Evolutionary conservation across 2,329 filamentous ascomycete species (phyloP).

Genomic region (Tolypocladium ovalisporum): DNA sequence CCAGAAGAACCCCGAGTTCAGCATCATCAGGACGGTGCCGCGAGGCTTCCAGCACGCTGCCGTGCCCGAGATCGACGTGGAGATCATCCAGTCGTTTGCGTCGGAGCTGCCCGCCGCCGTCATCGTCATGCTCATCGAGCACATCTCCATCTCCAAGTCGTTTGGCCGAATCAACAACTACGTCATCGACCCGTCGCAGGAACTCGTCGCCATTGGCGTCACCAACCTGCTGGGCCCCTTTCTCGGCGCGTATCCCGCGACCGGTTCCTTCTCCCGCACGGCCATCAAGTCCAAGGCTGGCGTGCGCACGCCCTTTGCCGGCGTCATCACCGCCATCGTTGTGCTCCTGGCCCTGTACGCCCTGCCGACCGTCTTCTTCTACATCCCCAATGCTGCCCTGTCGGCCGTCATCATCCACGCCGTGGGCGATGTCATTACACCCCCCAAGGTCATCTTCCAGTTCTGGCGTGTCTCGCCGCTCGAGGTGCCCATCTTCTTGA

Average conservation of each 20-base stretch:
- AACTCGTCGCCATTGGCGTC: slow-evolving; percentile 67
- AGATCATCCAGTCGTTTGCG: slow-evolving; percentile 52
- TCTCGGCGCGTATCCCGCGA: slow-evolving; percentile 73
- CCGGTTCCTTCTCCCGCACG: slow-evolving; percentile 81
- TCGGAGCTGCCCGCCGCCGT: slow-evolving; percentile 60
- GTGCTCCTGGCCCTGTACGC: slow-evolving; percentile 80
- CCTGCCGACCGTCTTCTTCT: slow-evolving; percentile 74
- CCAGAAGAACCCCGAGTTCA: slow-evolving; percentile 45
- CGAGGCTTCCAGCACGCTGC: slow-evolving; percentile 64
- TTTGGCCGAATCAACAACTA: slow-evolving; percentile 77
- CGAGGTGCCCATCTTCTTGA: slow-evolving; percentile 76
- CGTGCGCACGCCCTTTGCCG: slow-evolving; percentile 76
- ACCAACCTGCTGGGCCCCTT: slow-evolving; percentile 68
- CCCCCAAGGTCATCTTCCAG: slow-evolving; percentile 72
- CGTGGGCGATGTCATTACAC: slow-evolving; percentile 74
- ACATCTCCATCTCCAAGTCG: slow-evolving; percentile 75
- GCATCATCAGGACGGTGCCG: slow-evolving; percentile 57
- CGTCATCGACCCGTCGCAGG: slow-evolving; percentile 68
- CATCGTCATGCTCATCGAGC: slow-evolving; percentile 70
- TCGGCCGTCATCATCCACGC: slow-evolving; percentile 85
- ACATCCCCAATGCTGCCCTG: slow-evolving; percentile 68
- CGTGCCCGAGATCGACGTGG: slow-evolving; percentile 49
- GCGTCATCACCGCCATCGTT: slow-evolving; percentile 72
- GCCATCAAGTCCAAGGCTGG: slow-evolving; percentile 93
- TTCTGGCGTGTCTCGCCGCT: slow-evolving; percentile 80